Conservation (phyloP, 2,329 filamentous ascomycete genomes). For the Cladosporium colombiae region DNA sequence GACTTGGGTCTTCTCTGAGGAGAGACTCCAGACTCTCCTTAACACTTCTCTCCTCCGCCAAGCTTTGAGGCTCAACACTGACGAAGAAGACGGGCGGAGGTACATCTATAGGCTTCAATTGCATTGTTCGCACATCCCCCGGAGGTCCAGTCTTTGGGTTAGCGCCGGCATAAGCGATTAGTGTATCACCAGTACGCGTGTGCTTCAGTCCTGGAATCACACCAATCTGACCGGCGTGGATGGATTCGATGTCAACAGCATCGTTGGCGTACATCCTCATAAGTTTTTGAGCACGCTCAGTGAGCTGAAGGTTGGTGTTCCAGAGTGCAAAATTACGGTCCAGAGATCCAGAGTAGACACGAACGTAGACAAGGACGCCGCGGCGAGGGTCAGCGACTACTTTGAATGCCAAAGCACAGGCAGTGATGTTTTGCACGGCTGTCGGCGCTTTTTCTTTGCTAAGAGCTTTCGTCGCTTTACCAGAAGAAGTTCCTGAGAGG, state of each 20-base stretch:
- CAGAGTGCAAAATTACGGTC: conserved; percentile 73
- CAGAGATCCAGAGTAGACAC: conserved; percentile 84
- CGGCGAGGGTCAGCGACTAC: conserved; percentile 85
- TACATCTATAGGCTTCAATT: conserved; percentile 83
- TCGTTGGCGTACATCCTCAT: conserved; percentile 89
- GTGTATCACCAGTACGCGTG: conserved; percentile 89
- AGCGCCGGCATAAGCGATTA: conserved; percentile 70
- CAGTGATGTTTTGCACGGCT: conserved; percentile 63
- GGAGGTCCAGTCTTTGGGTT: conserved; percentile 65
- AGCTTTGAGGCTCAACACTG: conserved; percentile 79
- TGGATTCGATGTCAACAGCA: conserved; percentile 77
- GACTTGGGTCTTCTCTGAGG: conserved; percentile 86
- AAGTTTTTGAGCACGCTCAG: conserved; percentile 77
- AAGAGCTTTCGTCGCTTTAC: conserved; percentile 43
- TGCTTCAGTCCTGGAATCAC: conserved; percentile 88
- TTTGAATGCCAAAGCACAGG: conserved; percentile 80
- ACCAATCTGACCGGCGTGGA: conserved; percentile 87
- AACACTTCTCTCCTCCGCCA: conserved; percentile 77
- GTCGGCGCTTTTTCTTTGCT: conserved; percentile 44
- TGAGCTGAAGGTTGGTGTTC: conserved; percentile 81
- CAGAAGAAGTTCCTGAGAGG: conserved; percentile 20
- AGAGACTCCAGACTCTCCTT: conserved; percentile 74
- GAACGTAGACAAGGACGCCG: conserved; percentile 86
- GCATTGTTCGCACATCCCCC: conserved; percentile 69
- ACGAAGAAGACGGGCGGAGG: conserved; percentile 95